Base-by-base conservation (phyloP, 768 basidiomycete species). In the Leccinum uliginosum region DNA sequence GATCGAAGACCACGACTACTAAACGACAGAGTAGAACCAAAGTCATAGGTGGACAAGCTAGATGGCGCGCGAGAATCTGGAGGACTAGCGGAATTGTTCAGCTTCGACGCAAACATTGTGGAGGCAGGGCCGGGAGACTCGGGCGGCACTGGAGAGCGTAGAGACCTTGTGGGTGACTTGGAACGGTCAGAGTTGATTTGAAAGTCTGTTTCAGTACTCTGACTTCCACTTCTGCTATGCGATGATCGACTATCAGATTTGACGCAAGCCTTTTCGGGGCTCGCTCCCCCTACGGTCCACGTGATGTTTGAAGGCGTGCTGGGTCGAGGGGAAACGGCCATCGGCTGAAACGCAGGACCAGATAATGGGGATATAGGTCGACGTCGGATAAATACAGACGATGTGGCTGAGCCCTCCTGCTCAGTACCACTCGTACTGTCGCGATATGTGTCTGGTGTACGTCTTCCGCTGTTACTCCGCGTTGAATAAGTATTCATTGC, bases 311-410 rank as follows among this genome's bases (percentile, higher is more conserved):
- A 91, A 34, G 89, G 89, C 26, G 89, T 88, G 46, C 67, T 65
- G 29, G 80, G 76, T 40, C 78, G 73, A 55, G 79, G 75, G 53
- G 83, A 78, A 23, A 81, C 77, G 7, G 79, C 63, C 74, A 87
- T 75, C 6, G 84, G 78, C 69, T 86, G 87, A 67, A 76, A 89
- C 3, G 82, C 71, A 26, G 79, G 74, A 26, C 76, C 79, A 30
- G 86, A 80, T 34, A 89, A 76, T 6, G 90, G 89, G 34, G 89
- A 91, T n/a, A 80, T 79, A 50, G 89, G 87, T 51, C 87, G 78
- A 32, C 85, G 81, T 61, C 85, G 76, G 50, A 75, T 74, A 34
- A 82, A 74, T 53, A 81, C 69, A 27, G 85, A 80, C 14, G 85
- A 82, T 56, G 76, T 78, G n/a, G 68, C 67, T 15, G 78, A 68